A percentile compares a stretch with the other conserved stretches of the same genome.
Conservation (phyloP, 495 filamentous ascomycete genomes). For the Penicillium antarcticum region DNA sequence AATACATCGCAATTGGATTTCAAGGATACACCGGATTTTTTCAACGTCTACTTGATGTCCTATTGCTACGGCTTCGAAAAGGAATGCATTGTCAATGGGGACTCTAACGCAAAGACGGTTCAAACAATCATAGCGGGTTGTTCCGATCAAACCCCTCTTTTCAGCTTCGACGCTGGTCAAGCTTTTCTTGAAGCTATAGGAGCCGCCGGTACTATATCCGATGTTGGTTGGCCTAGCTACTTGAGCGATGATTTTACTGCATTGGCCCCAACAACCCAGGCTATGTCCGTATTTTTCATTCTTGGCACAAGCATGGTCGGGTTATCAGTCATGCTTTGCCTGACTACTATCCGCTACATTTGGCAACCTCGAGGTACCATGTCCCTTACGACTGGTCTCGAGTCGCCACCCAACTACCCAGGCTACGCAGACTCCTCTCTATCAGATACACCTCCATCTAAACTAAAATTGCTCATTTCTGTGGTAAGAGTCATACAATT, state of each 20-base stretch:
- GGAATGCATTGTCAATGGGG: background rate
- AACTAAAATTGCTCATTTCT: background rate
- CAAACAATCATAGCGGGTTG: background rate
- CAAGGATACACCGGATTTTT: conserved; percentile 3
- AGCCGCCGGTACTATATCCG: background rate
- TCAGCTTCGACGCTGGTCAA: conserved; percentile 6
- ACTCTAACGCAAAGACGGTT: background rate
- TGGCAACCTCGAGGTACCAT: background rate
- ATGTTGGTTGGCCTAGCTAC: background rate
- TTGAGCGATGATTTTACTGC: conserved; percentile 4
- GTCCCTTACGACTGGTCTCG: background rate
- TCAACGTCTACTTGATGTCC: conserved; percentile 10
- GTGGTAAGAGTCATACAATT: background rate
- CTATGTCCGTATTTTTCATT: conserved; percentile 7
- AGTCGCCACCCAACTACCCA: background rate
- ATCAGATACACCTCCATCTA: background rate
- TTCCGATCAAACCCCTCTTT: conserved; percentile 6
- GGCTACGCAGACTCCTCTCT: background rate
- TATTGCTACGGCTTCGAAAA: conserved; percentile 8
- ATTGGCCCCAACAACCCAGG: conserved; percentile 1
- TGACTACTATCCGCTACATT: background rate
- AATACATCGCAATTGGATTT: background rate
- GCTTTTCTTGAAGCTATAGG: background rate
- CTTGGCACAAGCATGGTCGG: conserved; percentile 4
- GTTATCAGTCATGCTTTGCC: background rate